Percentiles rank a stretch among this genome's conserved stretches.
Conservation (phyloP, 306 rosid genomes). For the Ceratonia siliqua region DNA sequence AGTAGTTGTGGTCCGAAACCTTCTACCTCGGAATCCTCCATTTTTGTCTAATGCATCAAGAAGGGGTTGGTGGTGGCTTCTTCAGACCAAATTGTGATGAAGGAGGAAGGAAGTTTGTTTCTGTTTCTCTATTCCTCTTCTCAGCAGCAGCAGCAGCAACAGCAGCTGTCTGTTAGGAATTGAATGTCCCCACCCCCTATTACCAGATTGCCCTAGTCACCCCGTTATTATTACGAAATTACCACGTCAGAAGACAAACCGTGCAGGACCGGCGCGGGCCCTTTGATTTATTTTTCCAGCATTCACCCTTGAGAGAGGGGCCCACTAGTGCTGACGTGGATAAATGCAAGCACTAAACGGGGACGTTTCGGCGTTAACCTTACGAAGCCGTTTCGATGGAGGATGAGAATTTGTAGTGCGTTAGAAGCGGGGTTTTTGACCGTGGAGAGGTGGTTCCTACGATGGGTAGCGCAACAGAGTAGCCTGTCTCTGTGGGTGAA, state of each 20-base stretch:
- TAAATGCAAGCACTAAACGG: background rate
- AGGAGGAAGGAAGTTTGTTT: conserved; percentile 46
- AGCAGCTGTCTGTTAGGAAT: conserved; percentile 72
- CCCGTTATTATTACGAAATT: conserved; percentile 27
- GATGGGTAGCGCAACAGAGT: background rate
- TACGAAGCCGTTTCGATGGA: background rate
- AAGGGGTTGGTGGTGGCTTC: background rate
- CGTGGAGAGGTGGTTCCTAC: conserved; percentile 19
- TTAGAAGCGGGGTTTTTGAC: conserved; percentile 27
- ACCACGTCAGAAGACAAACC: conserved; percentile 43
- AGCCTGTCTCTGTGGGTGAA: background rate
- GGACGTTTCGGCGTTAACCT: conserved; percentile 16
- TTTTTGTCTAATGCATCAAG: conserved; percentile 40
- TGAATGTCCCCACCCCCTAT: conserved; percentile 1
- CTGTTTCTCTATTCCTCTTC: conserved; percentile 38
- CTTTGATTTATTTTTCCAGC: background rate
- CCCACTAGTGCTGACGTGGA: conserved; percentile 32
- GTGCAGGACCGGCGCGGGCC: conserved; percentile 32
- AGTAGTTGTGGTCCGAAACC: conserved; percentile 24
- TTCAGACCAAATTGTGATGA: conserved; percentile 19
- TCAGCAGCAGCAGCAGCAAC: conserved; percentile 37
- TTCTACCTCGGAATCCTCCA: conserved; percentile 63
- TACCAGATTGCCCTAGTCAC: conserved; percentile 39
- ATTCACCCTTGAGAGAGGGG: background rate
- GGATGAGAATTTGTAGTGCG: too few species aligned